phyloP scores from a whole-genome alignment of 805 yeast genomes.

The Saccharomycopsis fibuligera region DNA sequence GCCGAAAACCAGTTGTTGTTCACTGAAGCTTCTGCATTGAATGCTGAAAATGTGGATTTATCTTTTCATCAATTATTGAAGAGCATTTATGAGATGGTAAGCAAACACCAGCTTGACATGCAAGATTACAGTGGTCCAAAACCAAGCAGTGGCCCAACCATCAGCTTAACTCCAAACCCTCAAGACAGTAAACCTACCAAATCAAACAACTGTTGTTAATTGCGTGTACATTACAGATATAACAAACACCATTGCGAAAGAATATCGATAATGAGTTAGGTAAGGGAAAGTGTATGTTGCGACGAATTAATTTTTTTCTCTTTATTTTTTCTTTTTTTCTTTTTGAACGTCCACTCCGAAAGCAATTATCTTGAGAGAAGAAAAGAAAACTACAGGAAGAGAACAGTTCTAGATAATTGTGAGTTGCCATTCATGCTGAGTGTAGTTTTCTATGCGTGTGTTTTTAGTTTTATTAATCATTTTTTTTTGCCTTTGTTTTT shows the following conservation, averaged over 20 bases:
- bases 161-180: constrained; percentile 88
- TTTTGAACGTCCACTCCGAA: no score
- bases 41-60: constrained; percentile 88
- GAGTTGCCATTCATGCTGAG: no score
- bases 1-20: constrained; percentile 86
- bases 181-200: constrained; percentile 62
- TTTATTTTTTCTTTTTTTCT: no score
- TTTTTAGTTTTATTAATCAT: background rate
- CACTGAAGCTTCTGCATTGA: constrained; percentile 93
- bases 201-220: constrained; percentile 18
- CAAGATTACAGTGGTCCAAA: constrained; percentile 60
- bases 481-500: background rate
- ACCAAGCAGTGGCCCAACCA: constrained; percentile 84
- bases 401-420: no score
- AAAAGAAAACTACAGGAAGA: no score
- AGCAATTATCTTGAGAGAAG: no score
- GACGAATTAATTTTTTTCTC: no score
- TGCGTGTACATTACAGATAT: no score
- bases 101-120: constrained; percentile 86
- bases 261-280: no score
- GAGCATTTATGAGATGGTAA: constrained; percentile 89
- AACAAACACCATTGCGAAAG: no score
- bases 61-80: constrained; percentile 91
- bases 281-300: no score
- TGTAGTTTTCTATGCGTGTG: no score